phyloP scores from a whole-genome alignment of 176 grass and related monocot species.

The Aegilops tauschii region DNA sequence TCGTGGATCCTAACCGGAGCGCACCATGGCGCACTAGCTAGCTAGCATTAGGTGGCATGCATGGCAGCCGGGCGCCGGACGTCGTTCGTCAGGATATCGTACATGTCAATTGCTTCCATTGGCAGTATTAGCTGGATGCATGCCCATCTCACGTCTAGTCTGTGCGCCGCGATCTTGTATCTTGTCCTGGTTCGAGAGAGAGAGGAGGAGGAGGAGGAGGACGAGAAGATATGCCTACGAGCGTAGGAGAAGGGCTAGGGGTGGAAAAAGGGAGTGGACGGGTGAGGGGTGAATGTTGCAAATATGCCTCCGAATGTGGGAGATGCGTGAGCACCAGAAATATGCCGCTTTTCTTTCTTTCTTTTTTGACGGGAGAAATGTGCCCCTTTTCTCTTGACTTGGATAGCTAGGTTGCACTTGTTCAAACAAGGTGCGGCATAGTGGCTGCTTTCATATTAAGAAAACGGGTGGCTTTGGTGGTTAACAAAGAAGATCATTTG shows the following conservation, averaged over 20 bases:
- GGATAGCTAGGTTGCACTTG: not conserved
- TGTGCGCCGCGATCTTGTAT: not conserved
- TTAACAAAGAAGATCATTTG: too few relatives aligned
- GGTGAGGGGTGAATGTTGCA: too few relatives aligned
- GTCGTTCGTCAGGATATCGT: not conserved
- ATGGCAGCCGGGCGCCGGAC: not conserved
- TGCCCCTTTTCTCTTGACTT: not conserved
- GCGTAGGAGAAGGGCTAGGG: not conserved
- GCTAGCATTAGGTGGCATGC: not conserved
- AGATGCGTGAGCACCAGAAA: too few relatives aligned
- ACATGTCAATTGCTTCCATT: slow-evolving; percentile 28
- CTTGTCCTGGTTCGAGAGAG: not conserved
- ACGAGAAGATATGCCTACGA: not conserved
- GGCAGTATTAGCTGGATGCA: not conserved
- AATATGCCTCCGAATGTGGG: too few relatives aligned
- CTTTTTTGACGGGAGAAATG: not conserved
- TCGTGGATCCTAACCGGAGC: slow-evolving; percentile 41
- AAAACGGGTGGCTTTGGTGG: too few relatives aligned
- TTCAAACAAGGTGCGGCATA: not conserved
- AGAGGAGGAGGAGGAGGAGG: not conserved
- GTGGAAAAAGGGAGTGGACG: not conserved
- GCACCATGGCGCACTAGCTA: slow-evolving; percentile 38
- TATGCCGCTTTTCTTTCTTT: too few relatives aligned
- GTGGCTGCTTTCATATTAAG: too few relatives aligned
- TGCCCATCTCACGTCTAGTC: not conserved